phyloP scores from a whole-genome alignment of 2,329 filamentous ascomycete genomes.

The Nemania sp. region DNA sequence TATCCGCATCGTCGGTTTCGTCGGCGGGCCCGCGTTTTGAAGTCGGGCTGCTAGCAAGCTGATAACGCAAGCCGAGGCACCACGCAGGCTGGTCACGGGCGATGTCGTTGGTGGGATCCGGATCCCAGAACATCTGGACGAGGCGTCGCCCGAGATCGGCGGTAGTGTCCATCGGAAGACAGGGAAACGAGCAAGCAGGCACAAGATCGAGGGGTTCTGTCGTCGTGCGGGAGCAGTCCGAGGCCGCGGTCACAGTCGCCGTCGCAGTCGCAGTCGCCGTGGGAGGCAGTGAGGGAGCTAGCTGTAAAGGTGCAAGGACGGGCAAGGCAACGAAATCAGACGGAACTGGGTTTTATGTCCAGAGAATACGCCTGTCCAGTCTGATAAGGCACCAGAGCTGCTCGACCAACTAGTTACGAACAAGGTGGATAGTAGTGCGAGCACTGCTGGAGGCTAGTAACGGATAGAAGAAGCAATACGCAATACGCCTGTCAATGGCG shows the following conservation, averaged over 20 bases:
- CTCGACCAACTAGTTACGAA: neutral
- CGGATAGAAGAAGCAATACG: neutral
- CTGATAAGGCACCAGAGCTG: neutral
- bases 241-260: too few species aligned
- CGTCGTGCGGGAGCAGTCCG: too few species aligned
- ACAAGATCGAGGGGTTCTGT: too few species aligned
- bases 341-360: too few species aligned
- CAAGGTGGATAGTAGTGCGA: neutral
- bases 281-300: too few species aligned
- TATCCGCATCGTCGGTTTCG: conserved; percentile 17
- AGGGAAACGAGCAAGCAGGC: too few species aligned
- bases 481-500: too few species aligned
- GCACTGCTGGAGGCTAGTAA: neutral
- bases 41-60: conserved; percentile 42
- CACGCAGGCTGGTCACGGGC: conserved; percentile 72
- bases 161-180: conserved; percentile 50
- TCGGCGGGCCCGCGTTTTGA: conserved; percentile 10
- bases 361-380: too few species aligned
- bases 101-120: conserved; percentile 80
- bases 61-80: conserved; percentile 69
- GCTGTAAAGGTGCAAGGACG: too few species aligned
- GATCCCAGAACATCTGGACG: conserved; percentile 91
- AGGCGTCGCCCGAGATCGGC: conserved; percentile 79
- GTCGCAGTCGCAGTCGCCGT: too few species aligned
- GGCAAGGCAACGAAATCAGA: too few species aligned